Base-by-base conservation (phyloP, 257 asterid genomes). In the Euphrasia confusa region DNA sequence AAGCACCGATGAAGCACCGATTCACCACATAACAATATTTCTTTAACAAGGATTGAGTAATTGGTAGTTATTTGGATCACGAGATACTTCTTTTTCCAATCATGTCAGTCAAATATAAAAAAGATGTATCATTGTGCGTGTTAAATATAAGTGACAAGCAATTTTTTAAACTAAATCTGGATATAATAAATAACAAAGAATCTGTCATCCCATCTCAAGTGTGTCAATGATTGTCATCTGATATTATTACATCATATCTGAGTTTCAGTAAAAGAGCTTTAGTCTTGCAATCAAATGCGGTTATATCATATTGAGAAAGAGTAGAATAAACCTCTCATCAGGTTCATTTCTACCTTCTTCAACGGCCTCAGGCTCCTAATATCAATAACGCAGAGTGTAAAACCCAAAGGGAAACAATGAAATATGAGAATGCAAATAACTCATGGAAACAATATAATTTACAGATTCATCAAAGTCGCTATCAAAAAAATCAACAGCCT, bases 391-490 rank as follows among this genome's bases (percentile, higher is more conserved):
- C 67, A 65, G 54, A 12, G 26, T 58, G 58, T 61, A 61, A 69
- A 61, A 68, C 24, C 52, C 30, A 37, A 65, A 54, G 65, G 17
- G 13, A 72, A 32, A 44, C 15, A 33, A 13, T 40, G 32, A 37
- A 50, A 54, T 24, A 68, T 60, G 62, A 68, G 60, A 61, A 63
- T 7, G 49, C 68, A 15, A 58, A 5, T 39, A 39, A 44, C 42
- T 69, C 39, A 62, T 44, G 60, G 54, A 37, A 59, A 67, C 55
- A 37, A 60, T 49, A 14, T 2, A 49, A 76, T 97, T 89, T 77
- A 92, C 99, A 68, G 89, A 95, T 75, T 83, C 93, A 65, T 92
- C 99, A 77, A 92, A 92, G 82, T 92, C 99, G 30, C 99, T 92
- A 64, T 92, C 99, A 67, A 83, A 92, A 72, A 89, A 86, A 75